These are phyloP conservation scores for Penicillium pancosmium DNA, from an alignment of 495 filamentous ascomycete genomes.

Conservation along the genomic window DNA sequence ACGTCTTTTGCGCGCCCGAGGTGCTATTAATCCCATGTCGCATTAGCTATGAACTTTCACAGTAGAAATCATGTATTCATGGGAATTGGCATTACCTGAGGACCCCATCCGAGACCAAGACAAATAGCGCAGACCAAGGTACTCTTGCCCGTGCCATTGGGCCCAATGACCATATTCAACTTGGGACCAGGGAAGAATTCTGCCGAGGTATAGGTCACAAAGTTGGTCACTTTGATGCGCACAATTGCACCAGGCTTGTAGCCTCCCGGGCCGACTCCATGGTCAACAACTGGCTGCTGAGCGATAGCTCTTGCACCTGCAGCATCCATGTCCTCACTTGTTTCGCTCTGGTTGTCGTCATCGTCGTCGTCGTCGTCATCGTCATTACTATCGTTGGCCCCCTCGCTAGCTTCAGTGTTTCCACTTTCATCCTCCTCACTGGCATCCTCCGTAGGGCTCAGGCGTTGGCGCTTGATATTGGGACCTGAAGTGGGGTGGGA, in stretches of 20 bases:
- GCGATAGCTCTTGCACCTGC: constrained; percentile 4
- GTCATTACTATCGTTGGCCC: not conserved
- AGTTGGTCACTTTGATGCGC: constrained; percentile 82
- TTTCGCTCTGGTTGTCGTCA: not conserved
- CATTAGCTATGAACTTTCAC: constrained; percentile 5
- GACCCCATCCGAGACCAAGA: constrained; percentile 82
- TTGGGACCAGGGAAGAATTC: constrained; percentile 90
- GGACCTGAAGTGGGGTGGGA: constrained; percentile 21
- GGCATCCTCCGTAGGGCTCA: constrained; percentile 21
- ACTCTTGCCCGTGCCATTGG: constrained; percentile 97
- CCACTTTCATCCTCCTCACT: constrained; percentile 3
- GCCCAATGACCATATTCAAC: constrained; percentile 98
- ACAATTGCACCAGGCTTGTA: constrained; percentile 87
- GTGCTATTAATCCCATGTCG: constrained; percentile 47
- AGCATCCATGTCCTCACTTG: not conserved
- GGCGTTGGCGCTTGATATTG: constrained; percentile 39
- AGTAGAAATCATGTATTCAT: not conserved
- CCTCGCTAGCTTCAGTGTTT: not conserved
- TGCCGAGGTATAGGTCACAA: constrained; percentile 91
- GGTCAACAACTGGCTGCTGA: constrained; percentile 7
- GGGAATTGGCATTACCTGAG: constrained; percentile 51
- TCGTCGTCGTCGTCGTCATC: constrained; percentile 1
- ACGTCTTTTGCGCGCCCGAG: constrained; percentile 85
- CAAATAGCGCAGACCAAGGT: constrained; percentile 98
- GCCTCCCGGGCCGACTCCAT: constrained; percentile 23